Base-by-base conservation (phyloP, 352 stramenopile species). In the Globisporangium megalacanthum region DNA sequence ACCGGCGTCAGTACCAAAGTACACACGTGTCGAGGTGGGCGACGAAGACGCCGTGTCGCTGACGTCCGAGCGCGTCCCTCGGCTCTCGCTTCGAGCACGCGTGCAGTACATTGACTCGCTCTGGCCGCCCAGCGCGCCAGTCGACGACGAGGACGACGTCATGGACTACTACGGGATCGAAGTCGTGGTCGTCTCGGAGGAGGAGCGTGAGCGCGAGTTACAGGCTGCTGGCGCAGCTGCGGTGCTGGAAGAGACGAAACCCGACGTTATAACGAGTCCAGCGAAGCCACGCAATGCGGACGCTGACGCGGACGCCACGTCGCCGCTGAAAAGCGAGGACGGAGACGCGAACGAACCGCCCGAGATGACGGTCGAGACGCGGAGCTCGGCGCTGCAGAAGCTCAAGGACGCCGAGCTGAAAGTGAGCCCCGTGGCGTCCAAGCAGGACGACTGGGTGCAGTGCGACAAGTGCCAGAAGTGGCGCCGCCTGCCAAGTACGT, bases 401-500 rank as follows among this genome's bases (percentile, higher is more conserved):
- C 58, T 75, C 20, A 79, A 77, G 52, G 56, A 75, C 15, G 69
- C 62, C 11, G 72, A 79, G 63, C 59, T 71, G 19, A 77, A 75
- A 42, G 73, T 72, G 10, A 75, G 66, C 44, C 72, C 79, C 17
- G 63, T 82, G 17, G 68, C 73, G 11, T 82, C 76, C 55, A 92
- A 92, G 64, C 79, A 92, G 57, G 83, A 92, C 60, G 81, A 91
- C 63, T 92, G 83, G 83, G 80, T 92, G 41, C 83, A 92, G 61
- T 92, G 83, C 54, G 83, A 92, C 72, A 92, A 92, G 57, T 92
- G 83, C 54, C 77, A 88, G 60, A 92, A 92, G 62, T 92, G 83
- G 83, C 67, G 83, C 49, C 80, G 81, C 29, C 65, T 92, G 31
- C 80, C 83, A n/a, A 89, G 82, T 92, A 62, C 36, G 79, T 29